Conservation (phyloP, 148 eudicot species). For the Rhododendron ferrugineum region DNA sequence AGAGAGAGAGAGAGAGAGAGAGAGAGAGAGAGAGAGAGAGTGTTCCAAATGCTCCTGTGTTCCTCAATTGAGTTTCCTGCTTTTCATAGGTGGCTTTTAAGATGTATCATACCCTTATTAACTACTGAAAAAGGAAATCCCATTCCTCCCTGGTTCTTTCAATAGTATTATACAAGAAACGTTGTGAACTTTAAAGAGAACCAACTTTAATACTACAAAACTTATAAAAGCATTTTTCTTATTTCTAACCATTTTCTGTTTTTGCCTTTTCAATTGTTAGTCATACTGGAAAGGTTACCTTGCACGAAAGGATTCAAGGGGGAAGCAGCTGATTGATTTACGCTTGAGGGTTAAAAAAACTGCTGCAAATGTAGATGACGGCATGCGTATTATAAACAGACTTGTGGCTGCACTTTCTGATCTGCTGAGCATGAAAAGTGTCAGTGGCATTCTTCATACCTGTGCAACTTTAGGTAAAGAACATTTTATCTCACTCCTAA, state of each 20-base stretch:
- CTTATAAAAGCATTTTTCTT: neutral
- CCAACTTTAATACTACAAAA: neutral
- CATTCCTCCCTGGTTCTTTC: neutral
- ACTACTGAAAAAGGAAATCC: too few species aligned
- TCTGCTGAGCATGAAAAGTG: constrained; percentile 74
- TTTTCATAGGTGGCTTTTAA: neutral
- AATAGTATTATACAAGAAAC: neutral
- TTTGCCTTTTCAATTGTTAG: constrained; percentile 25
- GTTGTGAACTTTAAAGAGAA: neutral
- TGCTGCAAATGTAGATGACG: constrained; percentile 75
- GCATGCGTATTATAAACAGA: constrained; percentile 83
- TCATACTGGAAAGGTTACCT: constrained; percentile 82
- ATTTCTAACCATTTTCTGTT: constrained; percentile 1
- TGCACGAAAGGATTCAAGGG: constrained; percentile 62
- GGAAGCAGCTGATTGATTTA: constrained; percentile 59
- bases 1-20: too few species aligned
- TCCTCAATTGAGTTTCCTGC: neutral
- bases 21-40: too few species aligned
- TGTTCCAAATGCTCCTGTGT: neutral
- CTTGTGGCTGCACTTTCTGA: constrained; percentile 78
- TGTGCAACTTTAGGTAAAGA: constrained; percentile 79
- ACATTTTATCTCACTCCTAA: neutral
- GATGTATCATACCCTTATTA: neutral
- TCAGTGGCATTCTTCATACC: constrained; percentile 78
- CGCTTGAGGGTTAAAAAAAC: constrained; percentile 68